phyloP scores from a whole-genome alignment of 345 rosid species.

The Adansonia digitata region DNA sequence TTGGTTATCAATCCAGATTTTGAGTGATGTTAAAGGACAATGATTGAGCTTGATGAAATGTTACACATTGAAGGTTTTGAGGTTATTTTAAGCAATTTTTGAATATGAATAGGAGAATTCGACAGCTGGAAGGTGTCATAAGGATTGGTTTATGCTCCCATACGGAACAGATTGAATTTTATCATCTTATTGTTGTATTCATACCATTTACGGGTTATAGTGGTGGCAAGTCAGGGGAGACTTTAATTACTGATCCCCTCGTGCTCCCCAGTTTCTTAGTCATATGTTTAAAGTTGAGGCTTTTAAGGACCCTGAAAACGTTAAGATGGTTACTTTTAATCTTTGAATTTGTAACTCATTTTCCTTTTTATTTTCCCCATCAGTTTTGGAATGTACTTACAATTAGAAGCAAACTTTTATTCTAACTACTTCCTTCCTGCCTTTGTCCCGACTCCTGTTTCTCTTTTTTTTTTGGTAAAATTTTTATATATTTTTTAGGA shows the following conservation, averaged over 20 bases:
- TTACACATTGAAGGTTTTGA: neutral
- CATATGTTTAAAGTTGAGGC: neutral
- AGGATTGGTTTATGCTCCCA: neutral
- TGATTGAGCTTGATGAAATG: neutral
- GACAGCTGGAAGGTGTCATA: neutral
- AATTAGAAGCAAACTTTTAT: neutral
- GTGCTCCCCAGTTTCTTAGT: neutral
- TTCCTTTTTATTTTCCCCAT: neutral
- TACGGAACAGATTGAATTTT: neutral
- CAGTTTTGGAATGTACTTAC: neutral
- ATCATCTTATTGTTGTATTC: neutral
- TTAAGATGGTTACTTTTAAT: neutral
- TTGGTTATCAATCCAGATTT: neutral
- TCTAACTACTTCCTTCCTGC: neutral
- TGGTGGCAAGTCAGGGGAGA: neutral
- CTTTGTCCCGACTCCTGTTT: neutral
- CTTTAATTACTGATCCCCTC: neutral
- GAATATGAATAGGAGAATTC: neutral
- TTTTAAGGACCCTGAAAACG: neutral
- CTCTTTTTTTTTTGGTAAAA: too few species aligned
- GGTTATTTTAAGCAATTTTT: neutral
- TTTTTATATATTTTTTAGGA: neutral
- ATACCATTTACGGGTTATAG: neutral
- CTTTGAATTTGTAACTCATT: neutral
- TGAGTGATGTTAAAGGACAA: neutral